phyloP scores from a whole-genome alignment of 1,284 basidiomycete species.

The Fomitopsis schrenkii region DNA sequence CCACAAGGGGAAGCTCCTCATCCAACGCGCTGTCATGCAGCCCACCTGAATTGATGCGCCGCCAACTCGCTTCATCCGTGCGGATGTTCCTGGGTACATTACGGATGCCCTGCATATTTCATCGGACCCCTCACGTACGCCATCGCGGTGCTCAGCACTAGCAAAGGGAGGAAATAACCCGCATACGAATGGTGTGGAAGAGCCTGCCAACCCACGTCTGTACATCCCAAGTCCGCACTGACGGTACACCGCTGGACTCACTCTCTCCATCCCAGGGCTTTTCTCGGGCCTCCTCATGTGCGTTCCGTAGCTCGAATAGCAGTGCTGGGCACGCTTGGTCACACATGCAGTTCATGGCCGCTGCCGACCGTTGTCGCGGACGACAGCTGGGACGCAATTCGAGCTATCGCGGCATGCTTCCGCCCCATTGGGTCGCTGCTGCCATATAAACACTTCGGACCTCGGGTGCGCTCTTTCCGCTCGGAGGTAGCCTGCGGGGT shows the following conservation, averaged over 20 bases:
- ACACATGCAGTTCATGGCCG: not conserved
- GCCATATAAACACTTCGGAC: not conserved
- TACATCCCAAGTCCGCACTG: not conserved
- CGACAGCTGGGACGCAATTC: not conserved
- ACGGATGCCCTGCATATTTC: not conserved
- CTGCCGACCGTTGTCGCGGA: not conserved
- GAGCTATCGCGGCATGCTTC: constrained; percentile 2
- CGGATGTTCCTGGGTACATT: not conserved
- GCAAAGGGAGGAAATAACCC: not conserved
- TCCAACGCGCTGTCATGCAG: not conserved
- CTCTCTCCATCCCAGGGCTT: not conserved
- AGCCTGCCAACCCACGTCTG: not conserved
- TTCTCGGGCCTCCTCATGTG: not conserved
- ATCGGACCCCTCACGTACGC: not conserved
- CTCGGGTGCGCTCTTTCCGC: constrained; percentile 1
- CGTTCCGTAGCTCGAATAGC: not conserved
- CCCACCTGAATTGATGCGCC: not conserved
- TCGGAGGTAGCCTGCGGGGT: constrained; percentile 3
- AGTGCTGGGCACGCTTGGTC: not conserved
- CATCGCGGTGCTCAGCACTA: not conserved
- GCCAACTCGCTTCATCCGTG: not conserved
- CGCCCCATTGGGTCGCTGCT: not conserved
- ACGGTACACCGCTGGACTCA: not conserved
- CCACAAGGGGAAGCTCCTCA: not conserved
- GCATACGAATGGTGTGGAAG: not conserved